Evolutionary conservation across 176 grass and related monocot genomes (phyloP).

Genomic region (Oryza rufipogon): DNA sequence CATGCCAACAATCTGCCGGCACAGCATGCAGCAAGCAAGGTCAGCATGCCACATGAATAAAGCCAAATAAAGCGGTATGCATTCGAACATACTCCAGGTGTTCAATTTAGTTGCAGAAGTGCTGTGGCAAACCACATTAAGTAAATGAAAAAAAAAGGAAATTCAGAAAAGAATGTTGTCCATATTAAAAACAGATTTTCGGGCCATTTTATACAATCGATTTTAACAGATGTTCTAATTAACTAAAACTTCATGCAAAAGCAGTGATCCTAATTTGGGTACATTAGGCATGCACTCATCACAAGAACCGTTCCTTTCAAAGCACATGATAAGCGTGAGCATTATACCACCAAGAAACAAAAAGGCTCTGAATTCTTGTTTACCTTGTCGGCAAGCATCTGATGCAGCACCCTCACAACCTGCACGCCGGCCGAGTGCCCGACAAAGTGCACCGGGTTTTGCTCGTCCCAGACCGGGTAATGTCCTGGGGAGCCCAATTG

Average conservation of each 20-base stretch:
- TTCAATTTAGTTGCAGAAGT: constrained; percentile 17
- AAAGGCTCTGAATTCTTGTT: constrained; percentile 14
- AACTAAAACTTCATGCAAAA: constrained; percentile 35
- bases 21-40: constrained; percentile 43
- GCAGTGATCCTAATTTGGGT: constrained; percentile 30
- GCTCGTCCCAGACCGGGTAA: constrained; percentile 80
- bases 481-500: constrained; percentile 63
- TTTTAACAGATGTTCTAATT: constrained; percentile 21
- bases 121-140: background rate
- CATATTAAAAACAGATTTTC: constrained; percentile 38
- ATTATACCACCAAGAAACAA: constrained; percentile 6
- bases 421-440: constrained; percentile 93
- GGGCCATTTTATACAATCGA: constrained; percentile 3
- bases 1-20: constrained; percentile 29
- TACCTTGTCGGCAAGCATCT: constrained; percentile 99
- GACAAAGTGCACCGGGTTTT: constrained; percentile 90
- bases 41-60: constrained; percentile 23
- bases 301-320: constrained; percentile 44
- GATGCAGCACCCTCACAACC: constrained; percentile 85
- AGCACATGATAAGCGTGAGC: constrained; percentile 54
- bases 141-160: background rate
- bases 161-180: constrained; percentile 1
- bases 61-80: background rate
- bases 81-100: constrained; percentile 15
- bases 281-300: constrained; percentile 13